Evolutionary conservation across 495 filamentous ascomycete species (phyloP).

Genomic region (Hamigera avellanea): DNA sequence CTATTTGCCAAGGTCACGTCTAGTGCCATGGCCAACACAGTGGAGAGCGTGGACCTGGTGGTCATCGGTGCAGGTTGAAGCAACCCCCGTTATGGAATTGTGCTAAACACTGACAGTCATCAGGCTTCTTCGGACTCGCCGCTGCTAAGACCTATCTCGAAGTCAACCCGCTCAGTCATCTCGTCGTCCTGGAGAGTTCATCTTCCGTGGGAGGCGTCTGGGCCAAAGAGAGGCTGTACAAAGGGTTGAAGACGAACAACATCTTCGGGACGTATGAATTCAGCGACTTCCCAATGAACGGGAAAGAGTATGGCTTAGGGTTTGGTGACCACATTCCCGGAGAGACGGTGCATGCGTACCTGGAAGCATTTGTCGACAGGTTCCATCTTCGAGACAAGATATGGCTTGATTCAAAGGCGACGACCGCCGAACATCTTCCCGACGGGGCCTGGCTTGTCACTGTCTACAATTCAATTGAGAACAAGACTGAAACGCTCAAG

Average conservation of each 20-base stretch:
- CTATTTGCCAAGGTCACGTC: too few relatives aligned
- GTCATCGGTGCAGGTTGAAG: constrained; percentile 35
- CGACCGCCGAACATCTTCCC: constrained; percentile 33
- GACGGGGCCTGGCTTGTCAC: constrained; percentile 31
- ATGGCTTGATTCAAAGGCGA: constrained; percentile 39
- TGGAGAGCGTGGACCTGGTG: constrained; percentile 23
- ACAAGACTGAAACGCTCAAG: constrained; percentile 16
- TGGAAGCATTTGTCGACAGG: constrained; percentile 46
- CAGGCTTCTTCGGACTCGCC: constrained; percentile 48
- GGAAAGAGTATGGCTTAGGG: constrained; percentile 43
- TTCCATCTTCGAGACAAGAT: constrained; percentile 47
- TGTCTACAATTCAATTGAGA: constrained; percentile 5
- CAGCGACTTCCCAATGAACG: constrained; percentile 63
- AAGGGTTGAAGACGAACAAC: constrained; percentile 55
- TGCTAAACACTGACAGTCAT: not conserved
- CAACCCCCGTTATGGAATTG: not conserved
- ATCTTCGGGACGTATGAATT: constrained; percentile 58
- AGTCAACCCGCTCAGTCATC: constrained; percentile 33
- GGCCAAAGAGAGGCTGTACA: constrained; percentile 52
- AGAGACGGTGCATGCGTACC: constrained; percentile 49
- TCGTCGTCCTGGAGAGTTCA: constrained; percentile 43
- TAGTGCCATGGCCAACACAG: too few relatives aligned
- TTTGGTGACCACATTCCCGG: constrained; percentile 60
- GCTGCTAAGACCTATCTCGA: constrained; percentile 49
- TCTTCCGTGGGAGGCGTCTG: constrained; percentile 59